Conservation (phyloP, 139 green algal species). For the Deuterostichococcus epilithicus region DNA sequence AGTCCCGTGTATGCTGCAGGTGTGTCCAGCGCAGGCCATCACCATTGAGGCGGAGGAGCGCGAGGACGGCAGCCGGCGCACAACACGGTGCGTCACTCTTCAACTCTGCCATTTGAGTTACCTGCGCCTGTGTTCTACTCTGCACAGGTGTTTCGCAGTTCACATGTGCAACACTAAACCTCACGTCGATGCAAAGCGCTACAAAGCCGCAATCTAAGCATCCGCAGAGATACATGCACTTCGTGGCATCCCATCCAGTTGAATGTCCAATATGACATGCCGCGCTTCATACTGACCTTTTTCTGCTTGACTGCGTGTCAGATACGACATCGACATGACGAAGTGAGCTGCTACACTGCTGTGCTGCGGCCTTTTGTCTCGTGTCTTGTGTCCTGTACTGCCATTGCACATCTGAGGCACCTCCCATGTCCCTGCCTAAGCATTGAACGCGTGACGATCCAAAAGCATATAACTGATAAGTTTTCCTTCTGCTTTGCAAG, state of each 20-base stretch:
- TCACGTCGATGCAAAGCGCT: too few relatives aligned
- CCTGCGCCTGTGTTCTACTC: not conserved
- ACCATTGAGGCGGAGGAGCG: conserved; percentile 99
- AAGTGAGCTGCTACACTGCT: conserved; percentile 94
- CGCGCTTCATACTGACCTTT: not conserved
- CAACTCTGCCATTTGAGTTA: not conserved
- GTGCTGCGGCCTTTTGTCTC: too few relatives aligned
- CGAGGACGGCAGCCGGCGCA: conserved; percentile 90
- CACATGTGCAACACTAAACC: too few relatives aligned
- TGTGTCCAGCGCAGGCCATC: conserved; percentile 90
- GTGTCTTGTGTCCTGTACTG: too few relatives aligned
- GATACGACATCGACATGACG: conserved; percentile 99
- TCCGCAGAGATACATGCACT: too few relatives aligned
- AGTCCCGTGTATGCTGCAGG: conserved; percentile 16
- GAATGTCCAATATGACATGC: not conserved
- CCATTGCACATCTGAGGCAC: too few relatives aligned
- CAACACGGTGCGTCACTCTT: conserved; percentile 77
- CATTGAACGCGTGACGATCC: too few relatives aligned
- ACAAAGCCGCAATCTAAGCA: too few relatives aligned
- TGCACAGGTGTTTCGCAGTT: not conserved
- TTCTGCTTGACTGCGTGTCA: not conserved
- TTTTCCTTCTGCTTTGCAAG: too few relatives aligned
- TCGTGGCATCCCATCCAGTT: too few relatives aligned
- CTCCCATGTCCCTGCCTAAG: too few relatives aligned
- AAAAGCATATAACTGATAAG: too few relatives aligned